Percentiles rank a stretch among this genome's conserved stretches.
Conservation (phyloP, 345 rosid species). For the Eucalyptus erythrocorys region DNA sequence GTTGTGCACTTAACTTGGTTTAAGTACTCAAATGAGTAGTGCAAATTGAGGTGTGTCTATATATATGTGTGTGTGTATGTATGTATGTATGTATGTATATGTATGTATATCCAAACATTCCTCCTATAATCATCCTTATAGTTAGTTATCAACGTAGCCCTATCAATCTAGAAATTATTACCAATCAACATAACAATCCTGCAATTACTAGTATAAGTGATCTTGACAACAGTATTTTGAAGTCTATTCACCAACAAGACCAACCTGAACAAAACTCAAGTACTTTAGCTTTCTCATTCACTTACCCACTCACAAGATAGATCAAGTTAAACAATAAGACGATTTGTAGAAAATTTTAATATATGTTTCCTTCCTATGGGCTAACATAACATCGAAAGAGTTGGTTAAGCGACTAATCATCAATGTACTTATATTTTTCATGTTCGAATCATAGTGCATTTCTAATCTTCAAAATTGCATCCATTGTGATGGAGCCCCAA, state of each 20-base stretch:
- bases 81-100: too few species aligned
- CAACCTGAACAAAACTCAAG: too few species aligned
- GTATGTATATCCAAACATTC: too few species aligned
- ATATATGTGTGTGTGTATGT: neutral
- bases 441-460: neutral
- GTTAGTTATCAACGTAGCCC: too few species aligned
- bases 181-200: too few species aligned
- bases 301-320: too few species aligned
- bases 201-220: too few species aligned
- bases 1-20: neutral
- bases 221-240: too few species aligned
- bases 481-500: neutral
- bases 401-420: neutral
- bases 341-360: neutral
- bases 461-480: neutral
- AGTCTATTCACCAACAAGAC: too few species aligned
- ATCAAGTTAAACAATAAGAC: neutral
- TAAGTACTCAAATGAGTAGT: neutral
- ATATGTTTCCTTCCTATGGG: neutral
- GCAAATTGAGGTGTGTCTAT: neutral
- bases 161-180: too few species aligned
- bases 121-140: too few species aligned
- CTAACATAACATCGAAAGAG: neutral
- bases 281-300: too few species aligned
- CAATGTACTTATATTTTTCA: neutral